A percentile compares a stretch with the other conserved stretches of the same genome.
Conservation (phyloP, 202 grass and related monocot genomes). For the Musa balbisiana region DNA sequence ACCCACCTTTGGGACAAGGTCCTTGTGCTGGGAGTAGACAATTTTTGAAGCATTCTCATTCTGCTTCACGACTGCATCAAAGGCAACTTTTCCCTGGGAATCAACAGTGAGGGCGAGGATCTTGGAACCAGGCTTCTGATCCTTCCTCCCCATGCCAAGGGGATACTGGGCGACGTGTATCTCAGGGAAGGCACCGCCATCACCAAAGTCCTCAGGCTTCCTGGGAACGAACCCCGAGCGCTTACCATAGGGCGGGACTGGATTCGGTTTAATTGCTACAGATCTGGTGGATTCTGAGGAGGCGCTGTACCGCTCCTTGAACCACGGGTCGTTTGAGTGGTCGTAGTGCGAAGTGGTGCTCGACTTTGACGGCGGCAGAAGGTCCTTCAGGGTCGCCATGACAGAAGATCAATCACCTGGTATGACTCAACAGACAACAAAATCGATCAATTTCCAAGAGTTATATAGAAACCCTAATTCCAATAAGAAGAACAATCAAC, state of each 20-base stretch:
- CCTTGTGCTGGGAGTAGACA: slow-evolving; percentile 84
- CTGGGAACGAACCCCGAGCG: slow-evolving; percentile 68
- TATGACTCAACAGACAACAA: not conserved
- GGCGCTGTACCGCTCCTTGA: slow-evolving; percentile 83
- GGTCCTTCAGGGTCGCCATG: slow-evolving; percentile 75
- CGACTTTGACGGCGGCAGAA: slow-evolving; percentile 59
- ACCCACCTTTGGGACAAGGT: slow-evolving; percentile 70
- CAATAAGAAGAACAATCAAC: not conserved
- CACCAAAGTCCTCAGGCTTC: slow-evolving; percentile 66
- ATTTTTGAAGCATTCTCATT: slow-evolving; percentile 90
- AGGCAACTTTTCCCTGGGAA: slow-evolving; percentile 66
- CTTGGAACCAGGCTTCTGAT: slow-evolving; percentile 76
- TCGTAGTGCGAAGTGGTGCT: slow-evolving; percentile 57
- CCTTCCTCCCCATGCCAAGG: slow-evolving; percentile 77
- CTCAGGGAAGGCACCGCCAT: slow-evolving; percentile 87
- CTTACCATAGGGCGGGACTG: slow-evolving; percentile 59
- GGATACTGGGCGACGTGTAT: slow-evolving; percentile 88
- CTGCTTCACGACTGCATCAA: slow-evolving; percentile 92
- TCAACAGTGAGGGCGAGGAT: slow-evolving; percentile 88
- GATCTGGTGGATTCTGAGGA: slow-evolving; percentile 2
- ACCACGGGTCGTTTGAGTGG: slow-evolving; percentile 91
- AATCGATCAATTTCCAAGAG: not conserved
- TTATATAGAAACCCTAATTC: not conserved
- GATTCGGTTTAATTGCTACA: slow-evolving; percentile 6
- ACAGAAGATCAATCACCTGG: not conserved